Conservation (phyloP, 495 filamentous ascomycete genomes). For the Chaetomidium leptoderma region DNA sequence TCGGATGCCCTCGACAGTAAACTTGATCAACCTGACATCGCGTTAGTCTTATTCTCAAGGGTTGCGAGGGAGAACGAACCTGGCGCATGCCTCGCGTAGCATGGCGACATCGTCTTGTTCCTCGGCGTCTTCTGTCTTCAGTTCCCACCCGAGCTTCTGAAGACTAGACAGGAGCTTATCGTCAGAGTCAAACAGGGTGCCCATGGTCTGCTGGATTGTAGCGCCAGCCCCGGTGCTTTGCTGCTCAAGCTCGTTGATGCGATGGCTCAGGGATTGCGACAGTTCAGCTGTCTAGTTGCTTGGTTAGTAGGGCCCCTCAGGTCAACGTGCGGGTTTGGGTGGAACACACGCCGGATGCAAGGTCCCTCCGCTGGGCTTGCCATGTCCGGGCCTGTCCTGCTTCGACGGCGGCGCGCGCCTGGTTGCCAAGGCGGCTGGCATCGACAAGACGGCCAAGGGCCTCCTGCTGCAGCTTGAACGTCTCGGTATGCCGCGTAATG, state of each 20-base stretch:
- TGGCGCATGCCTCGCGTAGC: conserved; percentile 43
- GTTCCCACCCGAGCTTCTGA: conserved; percentile 46
- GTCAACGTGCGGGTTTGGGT: background rate
- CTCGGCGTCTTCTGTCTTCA: conserved; percentile 38
- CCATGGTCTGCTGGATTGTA: conserved; percentile 34
- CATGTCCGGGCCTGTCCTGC: conserved; percentile 30
- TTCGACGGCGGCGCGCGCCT: conserved; percentile 32
- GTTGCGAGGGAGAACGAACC: conserved; percentile 17
- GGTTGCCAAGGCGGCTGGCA: conserved; percentile 21
- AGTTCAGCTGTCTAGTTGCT: conserved; percentile 37
- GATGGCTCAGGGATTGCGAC: conserved; percentile 36
- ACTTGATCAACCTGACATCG: conserved; percentile 41
- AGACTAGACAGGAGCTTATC: conserved; percentile 47
- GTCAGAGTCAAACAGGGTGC: conserved; percentile 39
- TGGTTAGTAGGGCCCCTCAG: background rate
- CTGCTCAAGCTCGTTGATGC: conserved; percentile 40
- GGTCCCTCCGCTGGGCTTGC: conserved; percentile 30
- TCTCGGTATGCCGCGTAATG: conserved; percentile 45
- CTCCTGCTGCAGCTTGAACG: conserved; percentile 41
- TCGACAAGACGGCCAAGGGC: conserved; percentile 38
- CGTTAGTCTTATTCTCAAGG: conserved; percentile 16
- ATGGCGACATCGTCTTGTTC: conserved; percentile 34
- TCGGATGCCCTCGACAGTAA: conserved; percentile 44
- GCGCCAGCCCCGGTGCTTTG: conserved; percentile 25
- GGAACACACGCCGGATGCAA: conserved; percentile 31